Conservation (phyloP, 106 monocot species). For the Acanthochlamys bracteata region DNA sequence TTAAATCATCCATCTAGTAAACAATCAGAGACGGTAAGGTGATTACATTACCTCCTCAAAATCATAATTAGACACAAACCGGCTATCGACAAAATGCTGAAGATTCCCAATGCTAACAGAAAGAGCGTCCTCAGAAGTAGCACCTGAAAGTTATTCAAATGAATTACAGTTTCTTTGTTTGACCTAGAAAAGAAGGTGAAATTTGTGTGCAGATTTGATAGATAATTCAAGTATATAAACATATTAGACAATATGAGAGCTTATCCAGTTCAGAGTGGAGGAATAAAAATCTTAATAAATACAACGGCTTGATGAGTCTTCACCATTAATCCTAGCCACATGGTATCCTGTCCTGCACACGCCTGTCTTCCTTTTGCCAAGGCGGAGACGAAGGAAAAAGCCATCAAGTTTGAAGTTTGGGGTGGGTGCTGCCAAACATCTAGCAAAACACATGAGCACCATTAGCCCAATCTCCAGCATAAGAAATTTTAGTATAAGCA, state of each 20-base stretch:
- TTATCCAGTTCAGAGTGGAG: not conserved
- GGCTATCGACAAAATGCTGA: slow-evolving; percentile 24
- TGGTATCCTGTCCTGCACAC: slow-evolving; percentile 36
- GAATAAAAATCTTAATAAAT: not conserved
- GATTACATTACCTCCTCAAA: slow-evolving; percentile 61
- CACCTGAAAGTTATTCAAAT: slow-evolving; percentile 23
- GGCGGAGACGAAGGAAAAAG: slow-evolving; percentile 49
- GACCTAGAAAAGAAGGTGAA: not conserved
- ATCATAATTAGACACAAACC: slow-evolving; percentile 57
- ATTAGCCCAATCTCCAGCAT: not conserved
- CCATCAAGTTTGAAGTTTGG: slow-evolving; percentile 28
- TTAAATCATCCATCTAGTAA: no score
- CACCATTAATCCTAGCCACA: slow-evolving; percentile 65
- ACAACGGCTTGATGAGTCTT: not conserved
- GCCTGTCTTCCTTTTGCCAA: slow-evolving; percentile 38
- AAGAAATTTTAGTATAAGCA: not conserved
- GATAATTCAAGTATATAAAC: not conserved
- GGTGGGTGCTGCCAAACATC: slow-evolving; percentile 29
- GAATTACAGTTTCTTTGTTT: no score
- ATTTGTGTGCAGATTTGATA: no score
- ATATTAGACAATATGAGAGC: not conserved
- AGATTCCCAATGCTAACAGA: slow-evolving; percentile 39
- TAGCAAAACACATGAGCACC: slow-evolving; percentile 8
- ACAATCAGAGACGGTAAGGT: no score
- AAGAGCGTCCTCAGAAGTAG: slow-evolving; percentile 19